Conservation (phyloP, 768 basidiomycete species). For the Boletus sp. region DNA sequence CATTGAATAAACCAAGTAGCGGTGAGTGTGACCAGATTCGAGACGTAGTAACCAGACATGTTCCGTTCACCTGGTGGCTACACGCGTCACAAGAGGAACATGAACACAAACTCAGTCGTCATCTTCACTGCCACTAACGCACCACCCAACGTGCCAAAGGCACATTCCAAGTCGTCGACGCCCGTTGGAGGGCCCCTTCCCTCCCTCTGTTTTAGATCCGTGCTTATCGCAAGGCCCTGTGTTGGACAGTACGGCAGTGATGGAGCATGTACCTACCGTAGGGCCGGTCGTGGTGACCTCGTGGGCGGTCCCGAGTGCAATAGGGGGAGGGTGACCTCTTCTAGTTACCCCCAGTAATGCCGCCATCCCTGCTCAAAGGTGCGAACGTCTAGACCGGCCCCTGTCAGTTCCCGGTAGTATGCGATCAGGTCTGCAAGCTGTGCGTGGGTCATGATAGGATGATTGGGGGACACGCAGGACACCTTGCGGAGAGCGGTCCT, state of each 20-base stretch:
- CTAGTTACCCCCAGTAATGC: neutral
- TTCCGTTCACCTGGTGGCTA: neutral
- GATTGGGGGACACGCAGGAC: neutral
- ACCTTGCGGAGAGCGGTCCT: neutral
- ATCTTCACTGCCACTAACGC: too few relatives aligned
- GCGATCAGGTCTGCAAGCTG: neutral
- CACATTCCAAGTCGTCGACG: neutral
- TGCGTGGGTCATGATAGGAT: neutral
- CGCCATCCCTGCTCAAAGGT: constrained; percentile 5
- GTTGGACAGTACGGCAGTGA: too few relatives aligned
- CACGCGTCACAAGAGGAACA: neutral
- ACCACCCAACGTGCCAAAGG: too few relatives aligned
- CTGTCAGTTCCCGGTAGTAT: neutral
- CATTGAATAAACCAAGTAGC: neutral
- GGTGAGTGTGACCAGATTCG: neutral
- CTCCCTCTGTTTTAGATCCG: too few relatives aligned
- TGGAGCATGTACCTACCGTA: too few relatives aligned
- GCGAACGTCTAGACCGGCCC: constrained; percentile 1
- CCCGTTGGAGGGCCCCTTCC: too few relatives aligned
- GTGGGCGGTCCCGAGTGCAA: too few relatives aligned
- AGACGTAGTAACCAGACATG: neutral
- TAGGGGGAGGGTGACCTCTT: neutral
- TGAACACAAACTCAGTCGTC: too few relatives aligned
- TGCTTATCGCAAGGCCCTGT: too few relatives aligned
- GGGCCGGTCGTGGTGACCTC: neutral